Base-by-base conservation (phyloP, 768 basidiomycete species). In the Phlebiopsis gigantea region DNA sequence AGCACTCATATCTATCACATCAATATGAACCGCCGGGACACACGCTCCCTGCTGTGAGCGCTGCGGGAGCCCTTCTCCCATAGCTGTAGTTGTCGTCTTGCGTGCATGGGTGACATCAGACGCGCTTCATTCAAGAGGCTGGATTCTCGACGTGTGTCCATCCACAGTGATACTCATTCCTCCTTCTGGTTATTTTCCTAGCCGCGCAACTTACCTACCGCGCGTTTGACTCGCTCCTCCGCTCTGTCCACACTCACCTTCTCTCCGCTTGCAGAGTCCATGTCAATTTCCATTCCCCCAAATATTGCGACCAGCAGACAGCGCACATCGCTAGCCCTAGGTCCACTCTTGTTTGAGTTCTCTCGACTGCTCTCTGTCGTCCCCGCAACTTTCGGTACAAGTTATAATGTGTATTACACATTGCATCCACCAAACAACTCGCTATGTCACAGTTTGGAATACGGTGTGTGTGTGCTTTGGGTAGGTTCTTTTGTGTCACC, bases 351-450 rank as follows among this genome's bases (percentile, higher is more conserved):
- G 14, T 90, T 90, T 64, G 82, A 88, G 63, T 77, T 80, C 15
- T 86, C 82, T 15, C 81, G 88, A 22, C 75, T 87, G 26, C 77
- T 90, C 28, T 81, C 87, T 15, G 75, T 91, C 53, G 84, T 90
- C 0, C 89, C 89, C 28, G 86, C 89, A 26, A 66, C 84, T 1
- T 72, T 87, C 39, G 90, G 88, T 19, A 78, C 82, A 8, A 60
- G 87, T 2, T 78, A 80, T 64, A 88, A 88, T 56, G 51, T 83
- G 1, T 88, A 79, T 71, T 74, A 78, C 55, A 62, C 83, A 10
- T 75, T 74, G 59, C 63, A 65, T 50, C 80, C 82, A 1, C 84
- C 79, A n/a, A 61, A 57, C n/a, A 60, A 59, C 6, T 56, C 49
- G 19, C 57, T 49, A 21, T 55, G 50, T 19, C 76, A 79, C 62